Base-by-base conservation (phyloP, 331 rosid species). In the Acacia pycnantha region DNA sequence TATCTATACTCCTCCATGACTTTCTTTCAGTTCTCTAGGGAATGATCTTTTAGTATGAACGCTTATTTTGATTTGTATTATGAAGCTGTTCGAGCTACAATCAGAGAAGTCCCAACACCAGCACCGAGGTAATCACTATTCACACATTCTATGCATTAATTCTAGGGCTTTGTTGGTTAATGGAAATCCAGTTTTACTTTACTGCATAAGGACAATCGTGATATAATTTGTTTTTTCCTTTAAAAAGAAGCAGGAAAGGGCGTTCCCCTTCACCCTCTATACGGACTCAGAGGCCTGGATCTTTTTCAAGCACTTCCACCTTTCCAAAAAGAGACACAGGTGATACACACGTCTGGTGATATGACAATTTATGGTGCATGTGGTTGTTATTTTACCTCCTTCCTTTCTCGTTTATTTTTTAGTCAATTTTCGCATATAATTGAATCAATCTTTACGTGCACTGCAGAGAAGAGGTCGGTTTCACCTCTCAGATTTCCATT, bases 401-500 rank as follows among this genome's bases (percentile, higher is more conserved):
- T 74, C 47, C 12, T 40, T 50, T 71, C 41, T 56, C 56, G 12
- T 37, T 6, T 26, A 53, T 66, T 61, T 65, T 53, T 47, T 15
- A 33, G 16, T 75, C 74, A 74, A 31, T 51, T 73, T 70, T 41
- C 26, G 4, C 69, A 14, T 69, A 80, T 74, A 40, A 83, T 79
- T 81, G 51, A 66, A 75, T 35, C 88, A 78, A 84, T 80, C 81
- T 71, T 85, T 73, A 70, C 85, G 46, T 77, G 76, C 19, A 70
- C 61, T 78, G 50, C 85, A 96, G 99, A 92, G 54, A 96, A 89
- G 88, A 89, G 97, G 58, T 50, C 98, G 0, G 95, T 96, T 82
- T 94, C 99, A 29, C 99, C 99, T 8, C 89, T 91, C 81, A 91
- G 99, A 61, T 96, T 94, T 90, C 99, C 98, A 10, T 97, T 96